These are phyloP conservation scores for Cornus suecica DNA, from an alignment of 148 eudicot genomes.

Conservation along the genomic window DNA sequence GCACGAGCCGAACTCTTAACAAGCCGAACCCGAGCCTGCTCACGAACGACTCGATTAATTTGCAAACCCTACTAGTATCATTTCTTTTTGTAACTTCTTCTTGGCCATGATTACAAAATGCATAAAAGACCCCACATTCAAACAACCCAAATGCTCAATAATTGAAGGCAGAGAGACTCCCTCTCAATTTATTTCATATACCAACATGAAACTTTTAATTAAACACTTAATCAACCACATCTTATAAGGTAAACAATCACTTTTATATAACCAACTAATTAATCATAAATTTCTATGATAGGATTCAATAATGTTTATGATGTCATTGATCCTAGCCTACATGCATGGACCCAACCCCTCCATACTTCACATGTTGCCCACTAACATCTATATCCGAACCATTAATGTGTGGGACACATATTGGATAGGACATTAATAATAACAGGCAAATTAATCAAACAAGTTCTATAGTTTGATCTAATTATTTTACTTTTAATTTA, in stretches of 20 bases:
- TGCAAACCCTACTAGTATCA: too few relatives aligned
- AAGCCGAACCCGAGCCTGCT: too few relatives aligned
- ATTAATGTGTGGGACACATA: constrained; percentile 34
- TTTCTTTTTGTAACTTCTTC: neutral
- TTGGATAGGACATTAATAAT: constrained; percentile 21
- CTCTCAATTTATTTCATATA: neutral
- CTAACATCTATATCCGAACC: constrained; percentile 31
- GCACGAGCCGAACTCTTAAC: too few relatives aligned
- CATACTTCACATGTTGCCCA: constrained; percentile 43
- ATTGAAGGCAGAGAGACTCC: neutral
- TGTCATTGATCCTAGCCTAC: neutral
- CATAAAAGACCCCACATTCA: neutral
- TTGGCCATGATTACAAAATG: neutral
- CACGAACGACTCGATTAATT: too few relatives aligned
- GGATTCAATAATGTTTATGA: constrained; percentile 10
- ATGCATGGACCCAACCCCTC: constrained; percentile 25
- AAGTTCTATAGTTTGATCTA: constrained; percentile 7
- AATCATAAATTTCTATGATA: neutral
- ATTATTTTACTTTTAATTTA: neutral
- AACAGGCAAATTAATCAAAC: neutral
- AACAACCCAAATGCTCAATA: neutral
- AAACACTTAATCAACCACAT: neutral
- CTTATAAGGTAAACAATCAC: neutral
- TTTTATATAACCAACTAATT: too few relatives aligned
- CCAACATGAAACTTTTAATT: neutral